Percentiles rank a stretch among this genome's conserved stretches.
Conservation (phyloP, 345 rosid genomes). For the Microthlaspi erraticum region DNA sequence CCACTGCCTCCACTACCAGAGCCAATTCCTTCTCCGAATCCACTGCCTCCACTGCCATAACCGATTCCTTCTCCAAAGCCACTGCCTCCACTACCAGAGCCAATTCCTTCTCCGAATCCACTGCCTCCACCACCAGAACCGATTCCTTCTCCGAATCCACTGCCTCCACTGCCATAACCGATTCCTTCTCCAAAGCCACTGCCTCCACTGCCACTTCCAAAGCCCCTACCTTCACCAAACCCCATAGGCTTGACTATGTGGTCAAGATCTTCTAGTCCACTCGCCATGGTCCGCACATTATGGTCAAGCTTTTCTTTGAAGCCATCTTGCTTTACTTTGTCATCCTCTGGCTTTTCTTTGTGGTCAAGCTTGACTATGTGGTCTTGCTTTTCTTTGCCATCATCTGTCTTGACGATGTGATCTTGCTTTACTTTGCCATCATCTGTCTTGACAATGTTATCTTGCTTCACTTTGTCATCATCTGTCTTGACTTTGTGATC, state of each 20-base stretch:
- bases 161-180: constrained; percentile 44
- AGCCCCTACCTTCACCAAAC: constrained; percentile 43
- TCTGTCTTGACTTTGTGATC: neutral
- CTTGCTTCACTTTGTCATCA: neutral
- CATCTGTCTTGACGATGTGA: neutral
- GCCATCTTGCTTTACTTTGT: neutral
- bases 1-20: constrained; percentile 47
- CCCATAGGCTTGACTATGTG: constrained; percentile 30
- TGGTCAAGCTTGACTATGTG: neutral
- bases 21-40: constrained; percentile 39
- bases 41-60: constrained; percentile 36
- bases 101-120: constrained; percentile 44
- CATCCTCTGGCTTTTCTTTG: neutral
- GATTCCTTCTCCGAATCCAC: constrained; percentile 38
- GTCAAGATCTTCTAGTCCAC: constrained; percentile 27
- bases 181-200: constrained; percentile 35
- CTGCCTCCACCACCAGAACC: constrained; percentile 45
- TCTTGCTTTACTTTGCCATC: neutral
- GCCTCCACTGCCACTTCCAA: constrained; percentile 39
- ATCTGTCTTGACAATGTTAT: neutral
- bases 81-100: constrained; percentile 30
- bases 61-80: constrained; percentile 45
- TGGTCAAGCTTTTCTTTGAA: neutral
- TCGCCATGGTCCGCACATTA: neutral
- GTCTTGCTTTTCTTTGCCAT: neutral